Percentiles rank a stretch among this genome's conserved stretches.
These are phyloP conservation scores for Chrysopogon serrulatus DNA, from an alignment of 176 grass and related monocot species.

Conservation along the genomic window DNA sequence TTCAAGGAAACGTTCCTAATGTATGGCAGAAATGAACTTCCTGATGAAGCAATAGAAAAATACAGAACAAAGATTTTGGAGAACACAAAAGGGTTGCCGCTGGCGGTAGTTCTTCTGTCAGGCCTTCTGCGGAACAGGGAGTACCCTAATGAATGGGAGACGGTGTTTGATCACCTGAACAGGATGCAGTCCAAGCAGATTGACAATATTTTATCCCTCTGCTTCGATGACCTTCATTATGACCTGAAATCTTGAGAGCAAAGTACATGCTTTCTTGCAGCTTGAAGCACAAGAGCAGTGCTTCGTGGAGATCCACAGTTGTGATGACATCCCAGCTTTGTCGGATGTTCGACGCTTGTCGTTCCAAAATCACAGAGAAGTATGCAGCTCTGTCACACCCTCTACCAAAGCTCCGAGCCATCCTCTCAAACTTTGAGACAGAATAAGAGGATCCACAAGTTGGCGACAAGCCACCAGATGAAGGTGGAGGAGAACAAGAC, in stretches of 20 bases:
- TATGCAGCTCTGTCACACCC: not conserved
- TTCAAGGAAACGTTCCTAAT: not conserved
- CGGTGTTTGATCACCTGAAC: constrained; percentile 9
- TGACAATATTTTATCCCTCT: constrained; percentile 16
- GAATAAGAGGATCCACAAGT: not conserved
- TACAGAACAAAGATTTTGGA: not conserved
- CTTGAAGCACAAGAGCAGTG: not conserved
- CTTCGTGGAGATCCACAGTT: not conserved
- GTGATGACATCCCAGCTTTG: not conserved
- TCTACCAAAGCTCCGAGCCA: not conserved
- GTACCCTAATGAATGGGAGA: constrained; percentile 21
- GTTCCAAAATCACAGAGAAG: not conserved
- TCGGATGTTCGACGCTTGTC: not conserved
- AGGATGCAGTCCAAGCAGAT: not conserved
- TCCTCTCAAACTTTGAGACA: not conserved
- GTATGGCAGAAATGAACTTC: not conserved
- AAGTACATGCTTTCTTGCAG: not conserved
- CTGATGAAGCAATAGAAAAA: not conserved
- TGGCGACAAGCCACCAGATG: not conserved
- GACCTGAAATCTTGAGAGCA: constrained; percentile 31
- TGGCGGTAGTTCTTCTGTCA: constrained; percentile 22
- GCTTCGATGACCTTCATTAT: constrained; percentile 42
- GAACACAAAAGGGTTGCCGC: constrained; percentile 3
- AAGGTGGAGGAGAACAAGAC: not conserved
- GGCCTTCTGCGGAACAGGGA: constrained; percentile 26